These are phyloP conservation scores for Pseudozyma flocculosa DNA, from an alignment of 1,284 basidiomycete genomes.

Conservation along the genomic window DNA sequence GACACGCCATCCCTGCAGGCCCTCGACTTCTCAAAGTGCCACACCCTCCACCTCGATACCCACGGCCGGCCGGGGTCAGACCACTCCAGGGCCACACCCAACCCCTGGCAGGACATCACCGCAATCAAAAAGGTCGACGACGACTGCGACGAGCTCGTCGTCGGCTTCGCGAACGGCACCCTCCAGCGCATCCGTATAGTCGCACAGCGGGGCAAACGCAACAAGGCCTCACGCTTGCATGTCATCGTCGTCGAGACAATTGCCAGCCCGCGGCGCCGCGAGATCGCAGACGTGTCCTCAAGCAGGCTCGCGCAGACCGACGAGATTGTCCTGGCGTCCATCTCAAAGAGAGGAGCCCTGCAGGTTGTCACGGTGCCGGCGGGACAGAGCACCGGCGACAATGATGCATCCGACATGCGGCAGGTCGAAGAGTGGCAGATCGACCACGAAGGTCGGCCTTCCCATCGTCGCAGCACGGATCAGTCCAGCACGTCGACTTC, in stretches of 20 bases:
- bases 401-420: no score
- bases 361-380: slow-evolving; percentile 3
- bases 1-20: no score
- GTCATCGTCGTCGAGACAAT: slow-evolving; percentile 1
- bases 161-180: slow-evolving; percentile 20
- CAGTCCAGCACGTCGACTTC: no score
- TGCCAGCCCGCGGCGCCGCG: background rate
- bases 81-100: slow-evolving; percentile 1
- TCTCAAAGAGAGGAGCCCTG: slow-evolving; percentile 7
- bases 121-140: slow-evolving; percentile 4
- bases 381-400: no score
- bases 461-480: no score
- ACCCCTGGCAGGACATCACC: slow-evolving; percentile 29
- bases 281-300: slow-evolving; percentile 6
- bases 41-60: slow-evolving; percentile 6
- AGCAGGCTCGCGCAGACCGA: background rate
- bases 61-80: background rate
- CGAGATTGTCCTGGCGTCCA: slow-evolving; percentile 2
- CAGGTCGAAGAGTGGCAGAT: slow-evolving; percentile 2
- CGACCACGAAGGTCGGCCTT: background rate
- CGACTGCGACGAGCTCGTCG: slow-evolving; percentile 3
- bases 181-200: slow-evolving; percentile 7
- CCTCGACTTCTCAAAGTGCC: background rate
- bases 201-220: background rate
- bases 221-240: background rate